Evolutionary conservation across 106 monocot species (phyloP), one percentile per base, ranked within the genome.

Genomic region (Alisma plantagoaquatica): DNA sequence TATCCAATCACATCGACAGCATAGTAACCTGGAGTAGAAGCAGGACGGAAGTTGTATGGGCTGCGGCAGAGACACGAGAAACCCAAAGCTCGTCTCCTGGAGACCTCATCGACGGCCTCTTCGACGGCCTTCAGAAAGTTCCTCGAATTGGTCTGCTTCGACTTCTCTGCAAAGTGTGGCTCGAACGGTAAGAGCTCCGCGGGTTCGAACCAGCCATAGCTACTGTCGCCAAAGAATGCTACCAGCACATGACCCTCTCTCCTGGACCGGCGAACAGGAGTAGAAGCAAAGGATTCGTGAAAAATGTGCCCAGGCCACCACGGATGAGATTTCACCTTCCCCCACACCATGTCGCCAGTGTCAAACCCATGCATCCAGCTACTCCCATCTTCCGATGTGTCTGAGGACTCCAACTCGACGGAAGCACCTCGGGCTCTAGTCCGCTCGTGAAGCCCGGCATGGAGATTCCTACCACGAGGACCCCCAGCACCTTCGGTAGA

Each of bases 251-350:
- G 62, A 7, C 76, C 84, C 11, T 84, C 73, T 27, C 70, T 53
- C 56, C 49, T 75, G 31, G 59, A 61, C 29, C 71, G 46, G 6
- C 76, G 70, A 20, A 87, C 87, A 7, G 68, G 51, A 33, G 61
- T 43, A 14, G 77, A 66, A 0, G 83, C 92, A 10, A 96, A 69
- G n/a, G 76, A 49, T 15, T 72, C 78, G 49, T 82, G 70, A 62
- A 74, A 96, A 53, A 96, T 73, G 51, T 81, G 74, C 27, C 96
- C 96, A 1, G 96, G 96, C 96, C 96, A 96, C 96, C 96, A 96
- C 0, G 96, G 96, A 47, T 96, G 89, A 17, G 96, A 89, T 60
- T 96, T 89, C 22, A 96, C 96, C 71, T 89, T 96, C 19, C 84
- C 96, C 96, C 96, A 96, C 4, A 96, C 89, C 96, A 89, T 96